These are phyloP conservation scores for Truncatella angustata DNA, from an alignment of 2,329 filamentous ascomycete genomes.

Conservation along the genomic window DNA sequence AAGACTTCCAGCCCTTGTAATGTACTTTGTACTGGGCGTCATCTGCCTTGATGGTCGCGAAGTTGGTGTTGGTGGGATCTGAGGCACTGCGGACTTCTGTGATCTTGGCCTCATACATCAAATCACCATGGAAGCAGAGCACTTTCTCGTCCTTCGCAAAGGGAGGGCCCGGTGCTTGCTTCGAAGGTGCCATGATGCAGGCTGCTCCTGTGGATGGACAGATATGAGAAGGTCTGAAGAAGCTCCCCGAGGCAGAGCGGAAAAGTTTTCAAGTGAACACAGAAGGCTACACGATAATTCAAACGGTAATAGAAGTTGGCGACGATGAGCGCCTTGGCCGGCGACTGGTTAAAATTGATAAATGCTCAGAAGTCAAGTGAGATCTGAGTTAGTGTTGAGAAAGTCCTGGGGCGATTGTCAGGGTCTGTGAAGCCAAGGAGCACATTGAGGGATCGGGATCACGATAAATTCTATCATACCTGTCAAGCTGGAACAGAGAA, in stretches of 20 bases:
- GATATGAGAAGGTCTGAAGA: background rate
- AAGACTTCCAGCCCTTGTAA: constrained; percentile 99
- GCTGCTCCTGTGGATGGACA: background rate
- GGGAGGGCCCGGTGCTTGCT: constrained; percentile 43
- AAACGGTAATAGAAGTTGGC: no score
- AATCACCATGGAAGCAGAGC: constrained; percentile 94
- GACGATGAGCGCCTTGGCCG: no score
- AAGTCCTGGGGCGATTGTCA: no score
- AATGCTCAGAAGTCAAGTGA: no score
- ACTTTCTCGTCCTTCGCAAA: constrained; percentile 84
- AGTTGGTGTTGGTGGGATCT: constrained; percentile 49
- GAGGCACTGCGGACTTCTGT: constrained; percentile 60
- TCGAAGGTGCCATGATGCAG: constrained; percentile 35
- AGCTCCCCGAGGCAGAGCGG: background rate
- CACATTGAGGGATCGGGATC: background rate
- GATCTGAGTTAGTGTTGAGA: no score
- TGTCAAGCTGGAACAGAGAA: background rate
- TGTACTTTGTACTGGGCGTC: constrained; percentile 89
- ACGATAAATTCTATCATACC: background rate
- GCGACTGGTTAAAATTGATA: no score
- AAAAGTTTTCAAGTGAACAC: no score
- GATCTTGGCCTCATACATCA: constrained; percentile 97
- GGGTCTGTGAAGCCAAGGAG: background rate
- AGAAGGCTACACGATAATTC: no score
- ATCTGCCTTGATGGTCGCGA: constrained; percentile 61